phyloP scores from a whole-genome alignment of 108 stramenopile genomes.

The Skeletonema grethae region DNA sequence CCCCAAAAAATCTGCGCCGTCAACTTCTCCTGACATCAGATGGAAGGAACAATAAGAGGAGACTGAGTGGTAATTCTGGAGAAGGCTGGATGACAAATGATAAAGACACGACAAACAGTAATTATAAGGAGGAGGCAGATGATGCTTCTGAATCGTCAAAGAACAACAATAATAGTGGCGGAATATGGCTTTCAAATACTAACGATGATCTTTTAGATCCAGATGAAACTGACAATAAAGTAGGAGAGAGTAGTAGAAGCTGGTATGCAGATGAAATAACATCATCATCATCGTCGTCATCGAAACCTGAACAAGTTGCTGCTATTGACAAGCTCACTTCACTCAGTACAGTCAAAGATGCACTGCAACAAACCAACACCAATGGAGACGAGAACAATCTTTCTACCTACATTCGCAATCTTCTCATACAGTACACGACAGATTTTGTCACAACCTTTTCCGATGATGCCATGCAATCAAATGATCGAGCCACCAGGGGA shows the following conservation, averaged over 20 bases:
- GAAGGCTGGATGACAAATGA: conserved; percentile 1
- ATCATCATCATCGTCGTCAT: neutral
- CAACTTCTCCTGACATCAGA: neutral
- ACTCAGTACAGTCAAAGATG: conserved; percentile 9
- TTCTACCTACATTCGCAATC: conserved; percentile 2
- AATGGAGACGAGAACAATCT: conserved; percentile 5
- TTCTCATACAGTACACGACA: conserved; percentile 15
- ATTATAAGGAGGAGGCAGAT: neutral
- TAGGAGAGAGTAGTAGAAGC: neutral
- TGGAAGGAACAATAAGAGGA: neutral
- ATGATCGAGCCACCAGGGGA: conserved; percentile 9
- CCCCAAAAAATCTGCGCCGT: conserved; percentile 6
- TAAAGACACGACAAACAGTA: neutral
- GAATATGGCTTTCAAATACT: neutral
- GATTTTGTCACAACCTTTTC: conserved; percentile 13
- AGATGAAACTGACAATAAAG: neutral
- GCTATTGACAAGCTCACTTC: conserved; percentile 6
- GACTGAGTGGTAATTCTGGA: neutral
- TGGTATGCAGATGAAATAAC: conserved; percentile 1
- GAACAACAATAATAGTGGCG: neutral
- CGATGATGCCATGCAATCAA: conserved; percentile 1
- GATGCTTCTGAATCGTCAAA: neutral
- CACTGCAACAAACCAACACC: conserved; percentile 7
- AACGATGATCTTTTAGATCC: neutral
- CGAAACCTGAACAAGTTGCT: neutral